Percentiles rank a stretch among this genome's conserved stretches.
These are phyloP conservation scores for Chionographis japonica DNA, from an alignment of 106 monocot genomes.

Conservation along the genomic window DNA sequence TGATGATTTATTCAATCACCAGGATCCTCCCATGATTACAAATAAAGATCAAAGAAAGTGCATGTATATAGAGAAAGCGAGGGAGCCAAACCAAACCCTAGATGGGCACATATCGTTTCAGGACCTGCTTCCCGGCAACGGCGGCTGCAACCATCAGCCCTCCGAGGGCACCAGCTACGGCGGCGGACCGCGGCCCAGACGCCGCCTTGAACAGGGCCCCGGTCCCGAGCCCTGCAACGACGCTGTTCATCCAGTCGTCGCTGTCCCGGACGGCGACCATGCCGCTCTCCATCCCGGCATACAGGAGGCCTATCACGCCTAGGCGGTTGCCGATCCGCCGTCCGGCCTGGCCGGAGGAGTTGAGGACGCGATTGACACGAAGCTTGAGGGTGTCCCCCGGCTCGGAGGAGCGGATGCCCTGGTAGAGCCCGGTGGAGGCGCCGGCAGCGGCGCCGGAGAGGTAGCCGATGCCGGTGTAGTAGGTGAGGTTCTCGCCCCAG, in stretches of 20 bases:
- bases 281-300: slow-evolving; percentile 68
- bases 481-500: slow-evolving; percentile 82
- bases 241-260: slow-evolving; percentile 71
- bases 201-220: slow-evolving; percentile 48
- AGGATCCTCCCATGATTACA: no score
- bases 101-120: slow-evolving; percentile 58
- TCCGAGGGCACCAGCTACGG: slow-evolving; percentile 45
- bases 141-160: slow-evolving; percentile 47
- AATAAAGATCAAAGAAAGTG: no score
- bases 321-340: slow-evolving; percentile 50
- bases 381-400: slow-evolving; percentile 55
- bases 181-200: slow-evolving; percentile 53
- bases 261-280: slow-evolving; percentile 34
- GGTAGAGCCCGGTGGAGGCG: slow-evolving; percentile 40
- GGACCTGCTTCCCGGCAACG: slow-evolving; percentile 31
- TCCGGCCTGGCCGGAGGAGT: slow-evolving; percentile 52
- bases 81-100: slow-evolving; percentile 13
- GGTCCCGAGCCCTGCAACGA: slow-evolving; percentile 55
- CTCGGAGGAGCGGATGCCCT: slow-evolving; percentile 42
- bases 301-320: slow-evolving; percentile 66
- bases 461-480: slow-evolving; percentile 74
- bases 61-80: neutral
- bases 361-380: slow-evolving; percentile 54
- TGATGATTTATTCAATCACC: no score
- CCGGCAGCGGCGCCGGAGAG: slow-evolving; percentile 49